These are phyloP conservation scores for Plantago major DNA, from an alignment of 257 asterid species.

Conservation along the genomic window DNA sequence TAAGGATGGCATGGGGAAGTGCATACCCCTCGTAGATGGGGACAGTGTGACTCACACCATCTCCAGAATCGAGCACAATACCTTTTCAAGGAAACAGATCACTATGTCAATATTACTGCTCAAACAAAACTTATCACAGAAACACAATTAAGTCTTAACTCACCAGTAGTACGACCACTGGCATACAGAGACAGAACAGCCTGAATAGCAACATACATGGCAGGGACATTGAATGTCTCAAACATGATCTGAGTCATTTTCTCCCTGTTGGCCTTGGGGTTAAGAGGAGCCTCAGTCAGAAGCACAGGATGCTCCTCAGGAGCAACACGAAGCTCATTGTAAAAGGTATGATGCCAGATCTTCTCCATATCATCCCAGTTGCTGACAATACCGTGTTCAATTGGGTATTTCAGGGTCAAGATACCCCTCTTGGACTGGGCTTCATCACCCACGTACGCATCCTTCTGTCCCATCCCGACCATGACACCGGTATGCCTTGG, in stretches of 20 bases:
- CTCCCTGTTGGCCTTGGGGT: conserved; percentile 63
- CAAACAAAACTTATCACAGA: neutral
- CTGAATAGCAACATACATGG: conserved; percentile 41
- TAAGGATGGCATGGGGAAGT: conserved; percentile 11
- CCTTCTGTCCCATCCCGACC: conserved; percentile 40
- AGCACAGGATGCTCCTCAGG: conserved; percentile 57
- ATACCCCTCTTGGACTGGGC: conserved; percentile 38
- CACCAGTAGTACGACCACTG: conserved; percentile 45
- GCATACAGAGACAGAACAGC: conserved; percentile 42
- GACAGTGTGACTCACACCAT: conserved; percentile 10
- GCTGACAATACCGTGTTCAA: conserved; percentile 51
- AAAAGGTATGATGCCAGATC: conserved; percentile 51
- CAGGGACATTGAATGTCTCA: conserved; percentile 34
- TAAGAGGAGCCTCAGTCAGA: conserved; percentile 59
- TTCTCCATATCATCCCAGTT: conserved; percentile 63
- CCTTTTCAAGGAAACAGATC: neutral
- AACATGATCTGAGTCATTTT: conserved; percentile 50
- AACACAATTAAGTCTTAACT: neutral
- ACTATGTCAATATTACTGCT: neutral
- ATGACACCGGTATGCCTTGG: conserved; percentile 37
- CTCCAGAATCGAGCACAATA: conserved; percentile 12
- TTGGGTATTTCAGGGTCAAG: conserved; percentile 39
- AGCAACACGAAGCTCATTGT: conserved; percentile 53
- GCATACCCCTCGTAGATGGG: conserved; percentile 9
- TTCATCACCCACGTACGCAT: conserved; percentile 36